A percentile compares a stretch with the other conserved stretches of the same genome.
Evolutionary conservation across 2,329 filamentous ascomycete genomes (phyloP).

Genomic region (Ascochyta fabae): DNA sequence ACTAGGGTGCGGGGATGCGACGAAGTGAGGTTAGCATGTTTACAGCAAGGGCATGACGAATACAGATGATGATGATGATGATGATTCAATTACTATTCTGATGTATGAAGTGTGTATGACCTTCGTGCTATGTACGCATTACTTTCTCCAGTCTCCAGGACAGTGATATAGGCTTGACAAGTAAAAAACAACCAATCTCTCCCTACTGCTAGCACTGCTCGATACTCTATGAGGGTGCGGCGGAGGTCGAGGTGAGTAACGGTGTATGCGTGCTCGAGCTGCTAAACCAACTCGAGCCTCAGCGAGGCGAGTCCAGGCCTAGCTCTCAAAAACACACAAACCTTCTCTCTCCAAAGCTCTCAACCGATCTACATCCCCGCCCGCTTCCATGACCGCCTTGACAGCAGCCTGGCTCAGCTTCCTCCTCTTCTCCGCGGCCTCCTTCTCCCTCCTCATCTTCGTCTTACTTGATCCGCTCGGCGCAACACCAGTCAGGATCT

Average conservation of each 20-base stretch:
- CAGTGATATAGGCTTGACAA: slow-evolving; percentile 12
- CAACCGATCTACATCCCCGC: slow-evolving; percentile 64
- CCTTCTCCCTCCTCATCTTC: slow-evolving; percentile 88
- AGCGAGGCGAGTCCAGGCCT: slow-evolving; percentile 7
- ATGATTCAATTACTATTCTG: slow-evolving; percentile 4
- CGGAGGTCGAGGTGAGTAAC: not conserved
- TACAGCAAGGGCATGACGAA: not conserved
- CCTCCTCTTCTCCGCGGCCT: slow-evolving; percentile 78
- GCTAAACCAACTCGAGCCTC: slow-evolving; percentile 1
- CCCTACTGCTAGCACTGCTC: not conserved
- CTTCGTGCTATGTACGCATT: slow-evolving; percentile 21
- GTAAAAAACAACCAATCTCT: not conserved
- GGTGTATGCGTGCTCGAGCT: not conserved
- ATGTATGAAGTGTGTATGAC: slow-evolving; percentile 8
- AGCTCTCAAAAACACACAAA: slow-evolving; percentile 38
- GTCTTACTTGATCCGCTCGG: slow-evolving; percentile 92
- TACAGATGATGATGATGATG: not conserved
- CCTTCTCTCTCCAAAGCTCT: slow-evolving; percentile 53
- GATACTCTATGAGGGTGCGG: slow-evolving; percentile 5
- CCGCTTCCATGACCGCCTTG: slow-evolving; percentile 72
- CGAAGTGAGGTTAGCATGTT: not conserved
- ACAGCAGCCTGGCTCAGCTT: slow-evolving; percentile 72
- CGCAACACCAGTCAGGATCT: slow-evolving; percentile 87
- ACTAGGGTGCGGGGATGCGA: not conserved
- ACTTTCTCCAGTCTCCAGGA: slow-evolving; percentile 18